Evolutionary conservation across 2,329 filamentous ascomycete species (phyloP).

Genomic region (Sporothrix luriei): DNA sequence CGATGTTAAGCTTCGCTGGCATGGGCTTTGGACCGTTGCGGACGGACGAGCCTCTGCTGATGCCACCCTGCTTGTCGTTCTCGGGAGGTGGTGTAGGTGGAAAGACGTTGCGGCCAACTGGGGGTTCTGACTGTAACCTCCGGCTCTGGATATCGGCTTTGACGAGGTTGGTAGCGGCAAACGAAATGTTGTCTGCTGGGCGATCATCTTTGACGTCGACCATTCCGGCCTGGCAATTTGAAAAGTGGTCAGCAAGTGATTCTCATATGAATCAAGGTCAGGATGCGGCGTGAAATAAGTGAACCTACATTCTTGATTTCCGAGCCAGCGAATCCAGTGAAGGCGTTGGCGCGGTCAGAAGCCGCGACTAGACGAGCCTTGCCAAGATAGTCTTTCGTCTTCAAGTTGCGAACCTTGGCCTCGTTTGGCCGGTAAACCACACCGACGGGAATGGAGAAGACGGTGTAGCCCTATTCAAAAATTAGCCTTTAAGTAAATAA

Average conservation of each 20-base stretch:
- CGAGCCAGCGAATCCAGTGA: conserved; percentile 77
- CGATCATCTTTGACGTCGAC: conserved; percentile 72
- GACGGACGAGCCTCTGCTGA: conserved; percentile 62
- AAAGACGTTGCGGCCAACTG: conserved; percentile 77
- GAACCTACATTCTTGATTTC: conserved; percentile 71
- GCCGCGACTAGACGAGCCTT: conserved; percentile 93
- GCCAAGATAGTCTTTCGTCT: conserved; percentile 95
- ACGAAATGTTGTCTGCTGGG: conserved; percentile 81
- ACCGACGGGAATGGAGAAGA: conserved; percentile 96
- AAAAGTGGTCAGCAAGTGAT: conserved; percentile 23
- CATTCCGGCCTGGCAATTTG: conserved; percentile 50
- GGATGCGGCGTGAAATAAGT: neutral
- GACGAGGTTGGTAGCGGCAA: conserved; percentile 88
- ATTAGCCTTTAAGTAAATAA: neutral
- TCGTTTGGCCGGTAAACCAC: conserved; percentile 95
- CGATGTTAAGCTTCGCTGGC: conserved; percentile 65
- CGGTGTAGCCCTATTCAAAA: conserved; percentile 77
- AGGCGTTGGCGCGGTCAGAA: conserved; percentile 76
- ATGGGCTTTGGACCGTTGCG: conserved; percentile 63
- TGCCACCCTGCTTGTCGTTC: conserved; percentile 61
- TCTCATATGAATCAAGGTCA: neutral
- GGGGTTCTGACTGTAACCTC: conserved; percentile 83
- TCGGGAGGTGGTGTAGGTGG: conserved; percentile 98
- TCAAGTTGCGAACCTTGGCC: conserved; percentile 96
- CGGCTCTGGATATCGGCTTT: conserved; percentile 80